Evolutionary conservation across 1,284 basidiomycete genomes (phyloP), one percentile per base, ranked within the genome.

Genomic region (Cystobasidium sp.): DNA sequence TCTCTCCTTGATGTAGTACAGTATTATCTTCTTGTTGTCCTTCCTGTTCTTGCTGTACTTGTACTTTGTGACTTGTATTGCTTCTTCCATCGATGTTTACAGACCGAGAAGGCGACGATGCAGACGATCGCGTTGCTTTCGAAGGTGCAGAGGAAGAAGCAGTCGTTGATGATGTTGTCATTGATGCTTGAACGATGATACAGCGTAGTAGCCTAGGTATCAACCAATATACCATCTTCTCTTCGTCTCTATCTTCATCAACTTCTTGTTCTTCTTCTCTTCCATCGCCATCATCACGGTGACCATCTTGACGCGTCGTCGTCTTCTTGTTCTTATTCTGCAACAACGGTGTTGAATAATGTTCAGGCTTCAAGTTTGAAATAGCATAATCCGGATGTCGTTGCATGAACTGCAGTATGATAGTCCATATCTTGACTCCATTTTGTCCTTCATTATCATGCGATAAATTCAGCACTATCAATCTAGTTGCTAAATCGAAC

Each of bases 361-460:
- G 63, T 41, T 65, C 63, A 31, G 31, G 31, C 31, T 31, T 31
- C 31, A 31, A 31, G 2, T 49, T 59, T 43, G 56, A 73, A 10
- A 66, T 10, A 6, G 70, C 70, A 43, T 65, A 73, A 47, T 73
- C 70, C 20, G 62, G 70, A 64, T 66, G 58, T 43, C 63, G 20
- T 6, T 65, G 20, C 53, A 73, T 61, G 55, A 73, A 73, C 52
- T 59, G 47, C 46, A 73, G 20, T 43, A 73, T 49, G 22, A 65
- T 46, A 12, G 55, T 52, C 70, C 70, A 73, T 41, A 73, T 14
- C 22, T 16, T 46, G 18, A 51, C 52, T 51, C 46, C 24, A 59
- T 39, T 37, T 56, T 22, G 24, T 46, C 39, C 14, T 44, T 37
- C 51, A 43, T 52, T 22, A 47, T 37, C 20, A 37, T 39, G 9